Percentiles rank a stretch among this genome's conserved stretches.
Conservation (phyloP, 192 early-diverging fungal genomes). For the Rhizoclosmatium globosum region DNA sequence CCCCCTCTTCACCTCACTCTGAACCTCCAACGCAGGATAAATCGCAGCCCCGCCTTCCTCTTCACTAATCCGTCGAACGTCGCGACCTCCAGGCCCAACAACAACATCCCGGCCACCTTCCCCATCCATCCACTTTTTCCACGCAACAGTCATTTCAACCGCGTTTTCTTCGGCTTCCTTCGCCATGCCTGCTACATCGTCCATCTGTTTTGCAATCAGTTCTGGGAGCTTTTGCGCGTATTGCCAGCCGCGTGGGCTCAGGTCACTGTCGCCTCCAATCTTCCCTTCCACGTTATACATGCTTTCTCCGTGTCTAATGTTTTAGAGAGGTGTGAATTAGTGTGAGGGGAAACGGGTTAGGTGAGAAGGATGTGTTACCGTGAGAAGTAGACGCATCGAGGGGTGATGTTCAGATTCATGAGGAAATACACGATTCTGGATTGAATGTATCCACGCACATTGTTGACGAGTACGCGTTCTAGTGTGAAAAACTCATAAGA, state of each 20-base stretch:
- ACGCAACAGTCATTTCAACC: slow-evolving; percentile 22
- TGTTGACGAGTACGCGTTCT: slow-evolving; percentile 88
- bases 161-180: slow-evolving; percentile 19
- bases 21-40: slow-evolving; percentile 26
- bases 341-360: no score
- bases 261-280: slow-evolving; percentile 92
- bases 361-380: neutral
- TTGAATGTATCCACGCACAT: slow-evolving; percentile 94
- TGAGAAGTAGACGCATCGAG: slow-evolving; percentile 90
- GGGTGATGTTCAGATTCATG: slow-evolving; percentile 98
- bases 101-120: slow-evolving; percentile 16
- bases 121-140: slow-evolving; percentile 14
- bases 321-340: no score
- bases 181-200: slow-evolving; percentile 22
- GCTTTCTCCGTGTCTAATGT: slow-evolving; percentile 79
- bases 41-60: slow-evolving; percentile 39
- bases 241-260: slow-evolving; percentile 85
- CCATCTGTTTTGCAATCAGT: slow-evolving; percentile 79
- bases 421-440: slow-evolving; percentile 97
- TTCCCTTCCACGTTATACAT: slow-evolving; percentile 91
- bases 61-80: slow-evolving; percentile 11
- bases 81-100: neutral
- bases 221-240: slow-evolving; percentile 89
- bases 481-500: neutral
- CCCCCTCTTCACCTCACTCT: neutral